Conservation (phyloP, 1,284 basidiomycete genomes). For the Grifola frondosa region DNA sequence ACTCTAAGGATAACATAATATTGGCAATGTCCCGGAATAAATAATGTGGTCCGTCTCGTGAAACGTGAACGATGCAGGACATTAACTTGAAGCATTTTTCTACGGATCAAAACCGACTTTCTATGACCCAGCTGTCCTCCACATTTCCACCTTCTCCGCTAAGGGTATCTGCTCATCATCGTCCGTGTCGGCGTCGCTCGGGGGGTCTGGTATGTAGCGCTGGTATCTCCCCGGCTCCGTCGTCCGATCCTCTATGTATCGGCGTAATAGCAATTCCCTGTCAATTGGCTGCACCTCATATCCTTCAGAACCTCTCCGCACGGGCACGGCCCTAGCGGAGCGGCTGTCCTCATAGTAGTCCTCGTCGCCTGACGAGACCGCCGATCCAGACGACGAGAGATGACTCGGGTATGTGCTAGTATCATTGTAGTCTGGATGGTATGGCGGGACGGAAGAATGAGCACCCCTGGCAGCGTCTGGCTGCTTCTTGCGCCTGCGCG, state of each 20-base stretch:
- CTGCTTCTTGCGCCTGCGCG: slow-evolving; percentile 14
- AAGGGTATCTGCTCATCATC: slow-evolving; percentile 32
- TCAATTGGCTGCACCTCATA: slow-evolving; percentile 64
- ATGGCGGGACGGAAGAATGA: slow-evolving; percentile 60
- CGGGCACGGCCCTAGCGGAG: slow-evolving; percentile 25
- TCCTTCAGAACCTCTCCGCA: slow-evolving; percentile 77
- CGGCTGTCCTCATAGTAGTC: slow-evolving; percentile 29
- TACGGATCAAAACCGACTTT: no score
- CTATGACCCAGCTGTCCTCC: slow-evolving; percentile 8
- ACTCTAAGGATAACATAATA: no score
- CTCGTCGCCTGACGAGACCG: slow-evolving; percentile 40
- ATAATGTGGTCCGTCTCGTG: no score
- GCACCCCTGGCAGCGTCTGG: slow-evolving; percentile 30
- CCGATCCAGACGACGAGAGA: slow-evolving; percentile 26
- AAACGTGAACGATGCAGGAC: no score
- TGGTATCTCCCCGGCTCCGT: slow-evolving; percentile 58
- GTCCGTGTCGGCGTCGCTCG: slow-evolving; percentile 29
- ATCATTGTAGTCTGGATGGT: slow-evolving; percentile 67
- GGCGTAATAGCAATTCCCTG: slow-evolving; percentile 58
- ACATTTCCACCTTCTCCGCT: slow-evolving; percentile 22
- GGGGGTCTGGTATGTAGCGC: slow-evolving; percentile 57
- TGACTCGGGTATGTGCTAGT: slow-evolving; percentile 27
- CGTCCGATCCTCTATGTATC: slow-evolving; percentile 53
- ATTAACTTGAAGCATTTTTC: no score
- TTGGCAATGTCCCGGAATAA: no score